Conservation (phyloP, 805 yeast genomes). For the Hanseniaspora occidentalis region DNA sequence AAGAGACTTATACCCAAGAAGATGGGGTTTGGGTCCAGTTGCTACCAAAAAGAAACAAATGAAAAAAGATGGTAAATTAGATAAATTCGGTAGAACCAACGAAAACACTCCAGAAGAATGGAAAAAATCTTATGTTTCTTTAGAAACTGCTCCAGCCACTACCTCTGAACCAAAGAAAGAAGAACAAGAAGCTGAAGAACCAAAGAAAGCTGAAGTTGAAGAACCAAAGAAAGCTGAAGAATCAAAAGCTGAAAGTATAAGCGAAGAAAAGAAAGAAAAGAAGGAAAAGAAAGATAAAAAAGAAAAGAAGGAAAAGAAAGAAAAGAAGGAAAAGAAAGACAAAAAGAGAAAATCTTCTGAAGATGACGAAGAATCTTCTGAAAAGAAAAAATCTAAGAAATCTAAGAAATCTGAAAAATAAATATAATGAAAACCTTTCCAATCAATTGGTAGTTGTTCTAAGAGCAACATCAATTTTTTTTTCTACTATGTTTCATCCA, state of each 20-base stretch:
- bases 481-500: too few relatives aligned
- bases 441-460: too few relatives aligned
- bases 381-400: constrained; percentile 28
- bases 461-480: too few relatives aligned
- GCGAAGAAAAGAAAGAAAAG: constrained; percentile 44
- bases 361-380: constrained; percentile 22
- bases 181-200: constrained; percentile 26
- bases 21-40: constrained; percentile 99
- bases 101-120: constrained; percentile 90
- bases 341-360: constrained; percentile 25
- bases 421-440: neutral
- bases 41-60: constrained; percentile 97
- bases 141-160: constrained; percentile 39
- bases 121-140: constrained; percentile 73
- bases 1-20: constrained; percentile 97
- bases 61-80: constrained; percentile 94
- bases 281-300: constrained; percentile 51
- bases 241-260: constrained; percentile 38
- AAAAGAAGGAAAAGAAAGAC: constrained; percentile 40
- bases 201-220: constrained; percentile 24
- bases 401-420: constrained; percentile 26
- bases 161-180: constrained; percentile 26
- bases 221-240: constrained; percentile 34
- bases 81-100: constrained; percentile 85
- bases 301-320: constrained; percentile 41